These are phyloP conservation scores for Thermoascus crustaceus DNA, from an alignment of 2,329 filamentous ascomycete species.

Conservation along the genomic window DNA sequence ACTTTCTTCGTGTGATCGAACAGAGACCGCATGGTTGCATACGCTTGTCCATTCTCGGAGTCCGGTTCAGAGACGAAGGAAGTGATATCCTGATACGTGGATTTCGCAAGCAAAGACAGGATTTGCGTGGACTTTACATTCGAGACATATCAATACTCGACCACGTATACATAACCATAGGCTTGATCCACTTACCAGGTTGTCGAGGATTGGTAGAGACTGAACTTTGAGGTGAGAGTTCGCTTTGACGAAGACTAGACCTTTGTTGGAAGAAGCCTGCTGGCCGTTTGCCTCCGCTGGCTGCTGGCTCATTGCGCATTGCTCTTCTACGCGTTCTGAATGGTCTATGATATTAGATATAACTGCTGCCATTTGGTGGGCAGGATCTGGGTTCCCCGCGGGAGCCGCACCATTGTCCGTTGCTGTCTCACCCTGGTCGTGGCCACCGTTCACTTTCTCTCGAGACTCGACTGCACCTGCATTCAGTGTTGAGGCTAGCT, in stretches of 20 bases:
- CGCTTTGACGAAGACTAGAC: conserved; percentile 33
- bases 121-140: conserved; percentile 49
- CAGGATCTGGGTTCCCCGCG: conserved; percentile 19
- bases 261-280: conserved; percentile 18
- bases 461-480: conserved; percentile 20
- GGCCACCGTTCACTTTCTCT: conserved; percentile 15
- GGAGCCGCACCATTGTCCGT: conserved; percentile 13
- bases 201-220: conserved; percentile 54
- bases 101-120: conserved; percentile 49
- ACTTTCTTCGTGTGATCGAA: conserved; percentile 58
- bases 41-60: conserved; percentile 53
- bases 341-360: conserved; percentile 38
- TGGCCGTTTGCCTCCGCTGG: conserved; percentile 21
- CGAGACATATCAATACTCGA: conserved; percentile 1
- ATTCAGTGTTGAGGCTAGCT: conserved; percentile 28
- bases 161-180: conserved; percentile 6
- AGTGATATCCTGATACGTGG: conserved; percentile 49
- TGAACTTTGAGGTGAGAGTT: conserved; percentile 47
- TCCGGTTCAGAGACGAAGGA: conserved; percentile 49
- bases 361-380: conserved; percentile 30
- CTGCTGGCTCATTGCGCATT: conserved; percentile 28
- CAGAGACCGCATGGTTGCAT: conserved; percentile 51
- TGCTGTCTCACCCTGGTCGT: conserved; percentile 15
- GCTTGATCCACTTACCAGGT: conserved; percentile 41
- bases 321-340: conserved; percentile 34